Base-by-base conservation (phyloP, 441 rosid species). In the Daphne laureola region DNA sequence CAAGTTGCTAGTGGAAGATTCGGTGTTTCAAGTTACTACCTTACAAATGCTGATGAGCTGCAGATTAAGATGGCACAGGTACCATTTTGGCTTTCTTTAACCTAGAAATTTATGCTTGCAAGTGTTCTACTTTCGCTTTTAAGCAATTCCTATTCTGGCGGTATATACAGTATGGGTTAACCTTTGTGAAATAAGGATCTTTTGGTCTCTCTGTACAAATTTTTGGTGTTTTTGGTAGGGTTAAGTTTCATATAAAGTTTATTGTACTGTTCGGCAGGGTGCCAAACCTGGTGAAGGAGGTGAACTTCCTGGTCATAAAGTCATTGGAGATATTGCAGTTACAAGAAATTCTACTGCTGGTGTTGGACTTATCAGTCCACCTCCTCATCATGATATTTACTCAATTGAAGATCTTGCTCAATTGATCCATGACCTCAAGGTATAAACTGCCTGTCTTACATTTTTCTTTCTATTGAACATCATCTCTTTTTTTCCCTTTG, bases 261-360 rank as follows among this genome's bases (percentile, higher is more conserved):
- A 66, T 62, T 64, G 44, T 18, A 45, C 43, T 61, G 45, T 62
- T 63, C 66, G 51, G 42, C 73, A 95, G 99, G 99, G 99, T 42
- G 99, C 99, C 43, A 95, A 95, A 76, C 99, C 99, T 49, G 99
- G 99, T 63, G 99, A 95, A 82, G 99, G 99, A 63, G 99, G 99
- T 43, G 99, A 95, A 71, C 97, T 95, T 70, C 99, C 99, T 38
- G 99, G 99, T 57, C 97, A 95, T 74, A 95, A 95, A 76, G 99
- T 95, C 57, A 87, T 91, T 26, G 99, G 97, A 59, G 99, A 95
- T 67, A 91, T 95, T 63, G 99, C 99, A 57, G 79, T 89, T 49
- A 95, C 99, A 42, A 76, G 99, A 68, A 83, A 95, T 55, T 95
- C 99, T 54, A 95, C 98, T 3, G 98, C 98, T 43, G 99, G 98